Percentiles rank a stretch among this genome's conserved stretches.
Conservation (phyloP, 78 protist species). For the Monosiga brevicollis region DNA sequence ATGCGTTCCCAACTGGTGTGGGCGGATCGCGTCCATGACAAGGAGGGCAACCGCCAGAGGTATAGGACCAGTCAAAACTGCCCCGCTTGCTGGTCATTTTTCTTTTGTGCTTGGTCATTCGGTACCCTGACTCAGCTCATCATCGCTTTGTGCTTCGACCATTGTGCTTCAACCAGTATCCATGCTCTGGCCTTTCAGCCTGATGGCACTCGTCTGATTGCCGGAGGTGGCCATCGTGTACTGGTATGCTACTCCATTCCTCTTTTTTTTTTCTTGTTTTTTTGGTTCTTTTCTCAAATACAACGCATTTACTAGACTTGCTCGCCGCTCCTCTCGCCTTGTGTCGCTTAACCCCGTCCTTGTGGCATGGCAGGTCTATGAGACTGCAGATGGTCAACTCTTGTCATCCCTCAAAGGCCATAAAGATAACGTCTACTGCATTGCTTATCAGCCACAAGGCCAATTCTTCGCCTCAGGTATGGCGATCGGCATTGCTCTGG, state of each 20-base stretch:
- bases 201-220: not conserved
- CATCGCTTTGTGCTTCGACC: not conserved
- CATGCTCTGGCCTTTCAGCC: not conserved
- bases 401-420: conserved; percentile 36
- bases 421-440: conserved; percentile 47
- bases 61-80: not conserved
- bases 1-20: not conserved
- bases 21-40: not conserved
- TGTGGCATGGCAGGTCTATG: conserved; percentile 4
- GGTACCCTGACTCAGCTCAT: no score
- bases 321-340: not conserved
- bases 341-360: not conserved
- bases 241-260: not conserved
- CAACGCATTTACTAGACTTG: not conserved
- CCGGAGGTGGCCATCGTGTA: not conserved
- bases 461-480: conserved; percentile 65
- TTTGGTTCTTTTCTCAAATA: not conserved
- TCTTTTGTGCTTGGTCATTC: not conserved
- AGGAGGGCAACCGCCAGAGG: not conserved
- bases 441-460: conserved; percentile 50
- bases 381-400: conserved; percentile 16
- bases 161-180: not conserved
- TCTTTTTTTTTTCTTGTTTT: not conserved
- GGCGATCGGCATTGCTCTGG: no score
- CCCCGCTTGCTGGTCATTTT: not conserved